Evolutionary conservation across 164 flowering plant species (phyloP), one percentile per base, ranked within the genome.

Genomic region (Tinospora cordifolia): DNA sequence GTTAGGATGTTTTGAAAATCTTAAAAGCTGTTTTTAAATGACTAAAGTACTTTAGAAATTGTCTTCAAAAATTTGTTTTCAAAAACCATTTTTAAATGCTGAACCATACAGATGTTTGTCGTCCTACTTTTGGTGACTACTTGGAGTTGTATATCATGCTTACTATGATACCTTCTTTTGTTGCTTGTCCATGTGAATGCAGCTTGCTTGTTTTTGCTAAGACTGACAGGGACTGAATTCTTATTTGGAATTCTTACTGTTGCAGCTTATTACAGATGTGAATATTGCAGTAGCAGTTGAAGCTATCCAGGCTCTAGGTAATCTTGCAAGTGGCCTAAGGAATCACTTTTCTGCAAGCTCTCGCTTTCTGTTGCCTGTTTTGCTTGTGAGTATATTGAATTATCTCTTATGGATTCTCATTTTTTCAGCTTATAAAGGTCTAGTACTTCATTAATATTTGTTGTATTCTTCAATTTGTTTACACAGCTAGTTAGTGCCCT

Each of bases 271-370:
- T 60, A 90, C 94, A 40, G 99, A 95, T 86, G 98, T 92, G 44
- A 92, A 92, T 76, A 87, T 95, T 24, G 99, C 98, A 82, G 99
- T 95, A 75, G 88, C 98, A 39, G 94, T 87, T 68, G 99, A 95
- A 82, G 96, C 98, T 21, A 87, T 95, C 76, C 99, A 90, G 80
- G 96, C 99, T 51, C 81, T 95, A 79, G 98, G 98, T 58, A 95
- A 95, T 75, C 92, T 95, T 77, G 93, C 98, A 34, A 79, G 81
- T 60, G 98, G 98, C 71, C 77, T 95, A 71, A 80, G 99, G 77
- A 82, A 85, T 26, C 84, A 92, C 80, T 95, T 95, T 76, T 85
- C 94, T 68, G 87, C 80, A 66, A 85, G 86, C 75, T 92, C 96
- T 21, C 97, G 99, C 19, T 86, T 87, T 72, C 65, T 95, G 41